Base-by-base conservation (phyloP, 2,329 filamentous ascomycete genomes). In the Sporothrix schenckii region DNA sequence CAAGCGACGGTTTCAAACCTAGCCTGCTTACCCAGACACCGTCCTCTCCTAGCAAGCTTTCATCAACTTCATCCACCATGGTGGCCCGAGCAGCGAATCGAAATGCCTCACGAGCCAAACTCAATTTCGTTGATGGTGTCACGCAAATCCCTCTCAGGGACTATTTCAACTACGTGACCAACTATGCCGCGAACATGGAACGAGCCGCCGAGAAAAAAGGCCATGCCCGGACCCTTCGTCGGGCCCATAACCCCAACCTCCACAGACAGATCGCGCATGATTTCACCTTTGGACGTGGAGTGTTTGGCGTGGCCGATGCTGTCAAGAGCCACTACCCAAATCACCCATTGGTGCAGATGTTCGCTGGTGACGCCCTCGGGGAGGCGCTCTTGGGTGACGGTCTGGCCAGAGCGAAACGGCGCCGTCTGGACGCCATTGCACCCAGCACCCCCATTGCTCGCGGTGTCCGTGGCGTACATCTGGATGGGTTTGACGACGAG, bases 401-500 rank as follows among this genome's bases (percentile, higher is more conserved):
- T 4, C 52, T 75, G 41, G 78, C 11, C 74, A 75, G 0, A 76
- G 74, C 1, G 9, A 71, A 72, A 60, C 66, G 53, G 2, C 69
- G 53, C 30, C 66, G n/a, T 5, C n/a, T 39, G 10, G 61, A 47
- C 6, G n/a, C 63, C 0, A 30, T 27, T 3, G 72, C 50, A 21
- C 73, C 73, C 6, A 70, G 50, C 50, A 74, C 73, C 4, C 73
- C 73, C 5, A 16, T 71, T 0, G 27, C 56, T 19, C 72, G 69
- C 4, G 30, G 66, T 6, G 16, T 4, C 5, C 53, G 44, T 0
- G 21, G 60, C 7, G 27, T 65, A 2, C 44, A 14, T 14, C 10
- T 50, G 53, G 16, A 30, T 6, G 72, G 72, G 16, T 27, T 73
- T 4, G 77, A 77, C 9, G 77, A 77, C 49, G 78, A 77, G 0